These are phyloP conservation scores for Coemansia guatemalensis DNA, from an alignment of 192 early-diverging fungal genomes.

Conservation along the genomic window DNA sequence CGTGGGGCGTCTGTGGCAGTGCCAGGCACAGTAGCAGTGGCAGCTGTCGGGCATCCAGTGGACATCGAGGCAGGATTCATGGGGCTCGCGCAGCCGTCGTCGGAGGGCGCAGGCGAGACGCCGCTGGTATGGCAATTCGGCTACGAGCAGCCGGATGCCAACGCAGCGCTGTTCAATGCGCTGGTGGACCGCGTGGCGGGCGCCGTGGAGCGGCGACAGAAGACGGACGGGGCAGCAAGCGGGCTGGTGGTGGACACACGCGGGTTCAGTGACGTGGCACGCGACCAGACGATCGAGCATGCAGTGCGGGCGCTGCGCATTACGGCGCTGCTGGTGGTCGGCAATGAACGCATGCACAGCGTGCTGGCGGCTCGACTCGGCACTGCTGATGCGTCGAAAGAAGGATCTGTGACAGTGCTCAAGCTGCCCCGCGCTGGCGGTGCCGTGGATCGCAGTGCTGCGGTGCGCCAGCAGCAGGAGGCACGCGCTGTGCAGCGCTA, in stretches of 20 bases:
- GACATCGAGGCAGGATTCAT: conserved; percentile 83
- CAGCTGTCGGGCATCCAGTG: conserved; percentile 70
- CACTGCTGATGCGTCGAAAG: conserved; percentile 15
- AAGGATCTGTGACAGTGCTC: conserved; percentile 59
- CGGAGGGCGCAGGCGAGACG: conserved; percentile 62
- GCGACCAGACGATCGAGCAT: conserved; percentile 74
- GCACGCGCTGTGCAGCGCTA: conserved; percentile 82
- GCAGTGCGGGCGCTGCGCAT: conserved; percentile 73
- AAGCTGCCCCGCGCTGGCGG: conserved; percentile 94
- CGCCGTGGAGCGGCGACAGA: conserved; percentile 63
- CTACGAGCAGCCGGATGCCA: conserved; percentile 70
- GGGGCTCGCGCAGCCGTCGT: conserved; percentile 58
- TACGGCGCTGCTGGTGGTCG: conserved; percentile 83
- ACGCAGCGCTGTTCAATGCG: conserved; percentile 75
- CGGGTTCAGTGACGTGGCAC: conserved; percentile 72
- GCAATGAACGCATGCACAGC: conserved; percentile 92
- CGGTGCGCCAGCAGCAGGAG: conserved; percentile 67
- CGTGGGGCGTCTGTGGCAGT: conserved; percentile 73
- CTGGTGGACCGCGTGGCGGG: conserved; percentile 63
- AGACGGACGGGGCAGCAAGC: conserved; percentile 57
- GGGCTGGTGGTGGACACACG: conserved; percentile 88
- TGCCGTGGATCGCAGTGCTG: conserved; percentile 82
- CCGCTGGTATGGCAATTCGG: conserved; percentile 94
- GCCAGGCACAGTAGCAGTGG: conserved; percentile 83
- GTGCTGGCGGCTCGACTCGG: conserved; percentile 65